Evolutionary conservation across 805 yeast species (phyloP), one percentile per base, ranked within the genome.

Genomic region (Clavispora vitiphila): DNA sequence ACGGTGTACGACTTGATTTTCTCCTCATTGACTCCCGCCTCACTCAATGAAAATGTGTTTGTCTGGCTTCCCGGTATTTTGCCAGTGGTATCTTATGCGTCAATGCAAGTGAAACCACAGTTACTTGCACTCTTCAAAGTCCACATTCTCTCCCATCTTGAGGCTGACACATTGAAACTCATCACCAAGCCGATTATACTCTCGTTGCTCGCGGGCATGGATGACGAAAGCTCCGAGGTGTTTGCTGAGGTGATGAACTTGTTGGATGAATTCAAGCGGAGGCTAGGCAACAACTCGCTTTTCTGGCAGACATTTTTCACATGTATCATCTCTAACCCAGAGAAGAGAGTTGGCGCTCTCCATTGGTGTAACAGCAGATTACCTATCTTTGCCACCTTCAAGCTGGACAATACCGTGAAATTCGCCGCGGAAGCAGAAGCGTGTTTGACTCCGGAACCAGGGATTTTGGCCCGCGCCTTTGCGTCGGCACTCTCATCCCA

Each of bases 21-120:
- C 64, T 72, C 71, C 27, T 75, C 79, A 23, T 63, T 91, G 26
- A 83, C 84, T 1, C 56, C 61, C 0, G 78, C 75, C 4, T 64
- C 75, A 4, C 64, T 86, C 26, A 76, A 83, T 34, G 47, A 64
- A 9, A 76, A 78, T 42, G 67, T 85, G n/a, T 69, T 74, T 31
- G 64, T 83, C 2, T 93, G 99, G 99, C 69, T 91, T 2, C 96
- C 97, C 0, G 97, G 98, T 0, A 61, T 93, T n/a, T 66, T 93
- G 8, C 96, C 98, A 0, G 66, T 93, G 41, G 78, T 91, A 76
- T 77, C 93, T 12, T 87, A 82, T 57, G 96, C 96, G 8, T 83
- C 95, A 5, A 87, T 89, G 57, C 85, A 85, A 51, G 91, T 91
- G 34, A 89, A 86, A 58, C 91, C 95, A 0, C 80, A 78, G 48